phyloP scores from a whole-genome alignment of 805 yeast species.

The Myxozyma neglecta region DNA sequence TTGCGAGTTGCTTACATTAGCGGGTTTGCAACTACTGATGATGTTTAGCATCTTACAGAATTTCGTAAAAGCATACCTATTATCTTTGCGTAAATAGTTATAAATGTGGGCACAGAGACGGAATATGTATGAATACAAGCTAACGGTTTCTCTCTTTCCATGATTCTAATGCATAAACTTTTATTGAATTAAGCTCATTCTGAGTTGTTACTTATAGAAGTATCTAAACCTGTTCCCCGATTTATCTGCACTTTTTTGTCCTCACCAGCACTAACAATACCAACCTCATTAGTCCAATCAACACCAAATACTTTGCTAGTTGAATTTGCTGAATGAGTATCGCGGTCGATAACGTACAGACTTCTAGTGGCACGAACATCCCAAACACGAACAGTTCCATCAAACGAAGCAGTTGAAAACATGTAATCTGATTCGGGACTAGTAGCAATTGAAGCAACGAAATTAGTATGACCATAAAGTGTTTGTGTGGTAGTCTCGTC shows the following conservation, averaged over 20 bases:
- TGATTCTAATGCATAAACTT: too few relatives aligned
- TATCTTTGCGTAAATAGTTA: too few relatives aligned
- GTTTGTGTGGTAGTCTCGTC: slow-evolving; percentile 60
- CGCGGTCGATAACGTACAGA: slow-evolving; percentile 79
- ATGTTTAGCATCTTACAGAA: too few relatives aligned
- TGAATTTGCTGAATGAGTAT: slow-evolving; percentile 41
- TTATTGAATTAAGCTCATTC: too few relatives aligned
- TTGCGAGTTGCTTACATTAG: too few relatives aligned
- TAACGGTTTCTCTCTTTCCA: too few relatives aligned
- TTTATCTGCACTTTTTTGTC: slow-evolving; percentile 91
- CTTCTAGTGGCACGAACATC: slow-evolving; percentile 76
- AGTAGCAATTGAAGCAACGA: slow-evolving; percentile 75
- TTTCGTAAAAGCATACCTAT: too few relatives aligned
- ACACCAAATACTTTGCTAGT: slow-evolving; percentile 77
- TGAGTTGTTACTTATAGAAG: neutral
- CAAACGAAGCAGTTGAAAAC: slow-evolving; percentile 91
- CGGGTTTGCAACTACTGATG: too few relatives aligned
- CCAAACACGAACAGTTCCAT: slow-evolving; percentile 94
- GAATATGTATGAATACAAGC: too few relatives aligned
- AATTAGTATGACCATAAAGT: slow-evolving; percentile 85
- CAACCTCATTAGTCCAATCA: slow-evolving; percentile 75
- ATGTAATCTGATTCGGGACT: slow-evolving; percentile 77
- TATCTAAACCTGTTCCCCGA: slow-evolving; percentile 31
- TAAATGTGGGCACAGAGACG: too few relatives aligned
- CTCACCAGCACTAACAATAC: slow-evolving; percentile 90